These are phyloP conservation scores for Xylaria polymorpha DNA, from an alignment of 2,329 filamentous ascomycete genomes.

Conservation along the genomic window DNA sequence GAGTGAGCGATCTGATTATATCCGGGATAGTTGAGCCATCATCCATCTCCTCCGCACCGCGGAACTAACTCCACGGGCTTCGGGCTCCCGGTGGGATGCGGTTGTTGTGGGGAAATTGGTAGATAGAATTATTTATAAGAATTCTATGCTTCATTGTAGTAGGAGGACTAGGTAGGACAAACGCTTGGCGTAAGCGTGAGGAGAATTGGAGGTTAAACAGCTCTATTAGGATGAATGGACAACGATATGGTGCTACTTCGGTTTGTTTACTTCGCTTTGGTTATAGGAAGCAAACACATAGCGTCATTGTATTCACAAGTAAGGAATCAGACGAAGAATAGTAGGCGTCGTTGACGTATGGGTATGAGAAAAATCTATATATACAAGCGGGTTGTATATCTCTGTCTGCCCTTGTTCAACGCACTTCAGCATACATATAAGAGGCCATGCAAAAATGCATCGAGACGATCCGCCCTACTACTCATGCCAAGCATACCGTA, in stretches of 20 bases:
- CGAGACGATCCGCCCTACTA: background rate
- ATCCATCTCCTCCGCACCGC: background rate
- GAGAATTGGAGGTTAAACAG: background rate
- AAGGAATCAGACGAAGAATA: background rate
- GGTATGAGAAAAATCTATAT: background rate
- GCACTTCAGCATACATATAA: background rate
- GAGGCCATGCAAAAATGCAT: background rate
- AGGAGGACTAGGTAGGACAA: background rate
- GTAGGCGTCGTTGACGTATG: background rate
- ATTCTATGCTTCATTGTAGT: background rate
- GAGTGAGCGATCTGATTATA: background rate
- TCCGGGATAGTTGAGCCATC: background rate
- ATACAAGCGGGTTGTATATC: background rate
- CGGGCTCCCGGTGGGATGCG: background rate
- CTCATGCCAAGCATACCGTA: background rate
- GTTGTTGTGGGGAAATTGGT: background rate
- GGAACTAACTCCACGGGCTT: constrained; percentile 2
- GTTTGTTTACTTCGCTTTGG: background rate
- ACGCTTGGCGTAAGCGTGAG: background rate
- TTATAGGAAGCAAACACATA: background rate
- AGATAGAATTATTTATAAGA: no score
- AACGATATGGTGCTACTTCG: background rate
- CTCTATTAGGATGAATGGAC: background rate
- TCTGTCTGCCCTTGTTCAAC: background rate
- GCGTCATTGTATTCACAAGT: background rate